phyloP scores from a whole-genome alignment of 2,329 filamentous ascomycete species.

The Fusarium hainanense region DNA sequence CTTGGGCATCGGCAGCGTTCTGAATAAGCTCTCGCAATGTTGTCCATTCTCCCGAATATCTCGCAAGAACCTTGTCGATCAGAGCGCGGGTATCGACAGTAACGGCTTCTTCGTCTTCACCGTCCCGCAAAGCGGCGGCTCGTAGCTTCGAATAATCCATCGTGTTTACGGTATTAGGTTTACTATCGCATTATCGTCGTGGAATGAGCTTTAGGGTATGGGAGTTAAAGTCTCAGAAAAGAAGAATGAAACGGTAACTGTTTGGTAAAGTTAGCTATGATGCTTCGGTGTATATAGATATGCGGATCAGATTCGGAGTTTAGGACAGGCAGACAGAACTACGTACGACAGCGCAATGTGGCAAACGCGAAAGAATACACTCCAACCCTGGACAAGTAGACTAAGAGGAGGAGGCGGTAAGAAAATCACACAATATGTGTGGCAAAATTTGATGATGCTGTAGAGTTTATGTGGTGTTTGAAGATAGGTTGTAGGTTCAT shows the following conservation, averaged over 20 bases:
- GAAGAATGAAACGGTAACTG: not conserved
- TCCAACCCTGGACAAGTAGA: not conserved
- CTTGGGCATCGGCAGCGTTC: constrained; percentile 97
- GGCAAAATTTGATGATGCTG: constrained; percentile 17
- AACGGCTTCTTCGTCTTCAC: constrained; percentile 94
- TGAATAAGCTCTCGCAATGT: constrained; percentile 93
- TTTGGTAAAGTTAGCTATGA: constrained; percentile 12
- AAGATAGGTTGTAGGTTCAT: constrained; percentile 11
- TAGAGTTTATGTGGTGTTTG: constrained; percentile 10
- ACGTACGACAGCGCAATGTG: constrained; percentile 30
- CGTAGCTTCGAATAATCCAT: constrained; percentile 84
- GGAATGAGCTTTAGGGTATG: not conserved
- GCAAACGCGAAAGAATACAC: constrained; percentile 10
- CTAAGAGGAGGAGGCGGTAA: not conserved
- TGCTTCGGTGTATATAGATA: not conserved
- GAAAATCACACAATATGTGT: constrained; percentile 7
- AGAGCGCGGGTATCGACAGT: constrained; percentile 96
- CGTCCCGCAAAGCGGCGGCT: constrained; percentile 85
- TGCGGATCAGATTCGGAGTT: constrained; percentile 2
- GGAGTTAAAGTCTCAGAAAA: not conserved
- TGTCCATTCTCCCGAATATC: constrained; percentile 96
- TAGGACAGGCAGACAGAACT: constrained; percentile 35
- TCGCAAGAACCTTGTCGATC: constrained; percentile 96
- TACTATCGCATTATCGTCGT: constrained; percentile 36
- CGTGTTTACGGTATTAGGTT: constrained; percentile 21